A percentile compares a stretch with the other conserved stretches of the same genome.
Conservation (phyloP, 805 yeast species). For the Cyberlindnera mississippiensis region DNA sequence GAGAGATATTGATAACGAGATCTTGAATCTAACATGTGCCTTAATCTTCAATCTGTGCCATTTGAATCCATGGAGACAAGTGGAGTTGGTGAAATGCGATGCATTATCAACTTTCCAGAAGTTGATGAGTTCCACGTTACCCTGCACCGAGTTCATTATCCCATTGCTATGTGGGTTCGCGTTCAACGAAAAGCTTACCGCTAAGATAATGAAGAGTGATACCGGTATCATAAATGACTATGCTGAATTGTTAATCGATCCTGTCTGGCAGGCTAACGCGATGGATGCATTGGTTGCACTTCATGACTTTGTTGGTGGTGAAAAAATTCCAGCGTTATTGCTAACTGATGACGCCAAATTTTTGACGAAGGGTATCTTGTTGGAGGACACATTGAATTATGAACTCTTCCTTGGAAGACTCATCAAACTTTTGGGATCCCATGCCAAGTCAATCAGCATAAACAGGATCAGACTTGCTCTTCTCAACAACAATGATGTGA, state of each 20-base stretch:
- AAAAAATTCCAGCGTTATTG: slow-evolving; percentile 27
- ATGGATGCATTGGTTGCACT: slow-evolving; percentile 45
- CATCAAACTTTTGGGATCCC: slow-evolving; percentile 29
- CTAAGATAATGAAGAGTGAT: slow-evolving; percentile 28
- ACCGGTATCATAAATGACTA: slow-evolving; percentile 30
- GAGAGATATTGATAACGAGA: slow-evolving; percentile 28
- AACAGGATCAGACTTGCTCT: slow-evolving; percentile 22
- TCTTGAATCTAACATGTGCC: slow-evolving; percentile 39
- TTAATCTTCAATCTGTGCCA: slow-evolving; percentile 44
- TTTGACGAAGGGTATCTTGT: slow-evolving; percentile 37
- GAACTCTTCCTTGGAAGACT: slow-evolving; percentile 42
- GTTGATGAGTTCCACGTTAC: slow-evolving; percentile 35
- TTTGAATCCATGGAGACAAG: slow-evolving; percentile 38
- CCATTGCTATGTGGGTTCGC: slow-evolving; percentile 47
- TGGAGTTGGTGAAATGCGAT: slow-evolving; percentile 37
- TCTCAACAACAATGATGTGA: slow-evolving; percentile 13
- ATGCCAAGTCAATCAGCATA: slow-evolving; percentile 15
- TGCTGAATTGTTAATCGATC: slow-evolving; percentile 38
- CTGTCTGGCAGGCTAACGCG: slow-evolving; percentile 51
- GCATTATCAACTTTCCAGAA: slow-evolving; percentile 37
- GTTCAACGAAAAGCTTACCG: slow-evolving; percentile 34
- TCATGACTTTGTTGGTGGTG: slow-evolving; percentile 35
- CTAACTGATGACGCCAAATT: slow-evolving; percentile 30
- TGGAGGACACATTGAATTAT: slow-evolving; percentile 37
- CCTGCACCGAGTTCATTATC: slow-evolving; percentile 43